These are phyloP conservation scores for Reutealis trisperma DNA, from an alignment of 345 rosid genomes.

Conservation along the genomic window DNA sequence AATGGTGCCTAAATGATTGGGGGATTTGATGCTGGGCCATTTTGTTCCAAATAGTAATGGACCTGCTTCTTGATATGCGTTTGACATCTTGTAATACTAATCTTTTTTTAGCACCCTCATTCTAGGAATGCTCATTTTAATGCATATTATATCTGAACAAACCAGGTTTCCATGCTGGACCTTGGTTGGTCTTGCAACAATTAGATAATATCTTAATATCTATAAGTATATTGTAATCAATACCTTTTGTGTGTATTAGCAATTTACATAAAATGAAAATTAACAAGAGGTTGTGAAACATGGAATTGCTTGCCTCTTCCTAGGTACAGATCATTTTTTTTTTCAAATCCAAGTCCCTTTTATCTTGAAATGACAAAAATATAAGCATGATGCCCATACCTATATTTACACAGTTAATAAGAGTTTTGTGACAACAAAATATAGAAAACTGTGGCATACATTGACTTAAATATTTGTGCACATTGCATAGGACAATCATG, in stretches of 20 bases:
- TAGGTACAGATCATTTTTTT: background rate
- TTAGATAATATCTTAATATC: background rate
- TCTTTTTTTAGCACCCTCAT: background rate
- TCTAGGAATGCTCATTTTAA: background rate
- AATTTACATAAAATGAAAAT: background rate
- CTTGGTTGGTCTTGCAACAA: background rate
- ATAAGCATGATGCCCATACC: background rate
- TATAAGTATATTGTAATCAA: background rate
- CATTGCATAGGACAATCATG: slow-evolving; percentile 76
- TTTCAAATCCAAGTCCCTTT: background rate
- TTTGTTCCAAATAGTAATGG: background rate
- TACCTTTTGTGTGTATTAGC: background rate
- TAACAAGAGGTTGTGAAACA: background rate
- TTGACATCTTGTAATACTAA: background rate
- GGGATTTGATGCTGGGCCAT: background rate
- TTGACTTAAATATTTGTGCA: slow-evolving; percentile 2
- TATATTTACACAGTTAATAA: background rate
- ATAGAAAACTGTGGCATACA: background rate
- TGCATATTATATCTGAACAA: background rate
- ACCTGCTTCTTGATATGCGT: slow-evolving; percentile 2
- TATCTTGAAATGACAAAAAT: too few species aligned
- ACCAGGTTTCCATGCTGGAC: background rate
- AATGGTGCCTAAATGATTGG: background rate
- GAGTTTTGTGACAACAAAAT: background rate
- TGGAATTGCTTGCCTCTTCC: background rate